These are phyloP conservation scores for Tremellales sp. DNA, from an alignment of 1,284 basidiomycete genomes.

Conservation along the genomic window DNA sequence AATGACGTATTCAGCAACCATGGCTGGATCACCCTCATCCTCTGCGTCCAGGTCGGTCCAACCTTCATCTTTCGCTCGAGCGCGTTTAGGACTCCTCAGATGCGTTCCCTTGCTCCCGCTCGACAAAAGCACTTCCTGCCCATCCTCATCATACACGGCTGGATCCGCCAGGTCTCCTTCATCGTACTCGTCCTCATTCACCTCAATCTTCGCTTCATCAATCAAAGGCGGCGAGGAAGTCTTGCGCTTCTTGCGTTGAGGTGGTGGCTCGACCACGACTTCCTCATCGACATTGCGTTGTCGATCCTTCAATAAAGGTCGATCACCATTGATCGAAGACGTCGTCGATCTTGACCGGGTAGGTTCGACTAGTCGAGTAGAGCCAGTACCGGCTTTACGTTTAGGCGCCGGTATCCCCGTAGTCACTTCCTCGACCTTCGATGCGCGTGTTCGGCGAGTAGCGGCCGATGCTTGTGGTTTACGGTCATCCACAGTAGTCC, in stretches of 20 bases:
- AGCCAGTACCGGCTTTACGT: conserved; percentile 20
- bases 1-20: conserved; percentile 94
- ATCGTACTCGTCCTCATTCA: conserved; percentile 23
- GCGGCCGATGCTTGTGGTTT: conserved; percentile 6
- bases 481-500: conserved; percentile 21
- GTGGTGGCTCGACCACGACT: conserved; percentile 20
- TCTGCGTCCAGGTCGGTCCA: conserved; percentile 89
- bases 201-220: conserved; percentile 26
- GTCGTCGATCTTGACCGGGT: conserved; percentile 21
- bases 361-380: conserved; percentile 8
- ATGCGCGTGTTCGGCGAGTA: conserved; percentile 4
- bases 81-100: conserved; percentile 25
- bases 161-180: conserved; percentile 29
- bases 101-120: conserved; percentile 24
- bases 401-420: conserved; percentile 13
- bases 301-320: conserved; percentile 14
- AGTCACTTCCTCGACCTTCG: conserved; percentile 2
- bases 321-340: conserved; percentile 11
- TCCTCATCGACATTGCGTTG: conserved; percentile 12
- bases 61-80: conserved; percentile 52
- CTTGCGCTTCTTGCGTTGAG: conserved; percentile 36
- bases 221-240: conserved; percentile 31
- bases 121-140: conserved; percentile 31
- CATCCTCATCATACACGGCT: conserved; percentile 36
- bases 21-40: conserved; percentile 88